A percentile compares a stretch with the other conserved stretches of the same genome.
Evolutionary conservation across 2,329 filamentous ascomycete species (phyloP).

Genomic region (Diaporthe capsici): DNA sequence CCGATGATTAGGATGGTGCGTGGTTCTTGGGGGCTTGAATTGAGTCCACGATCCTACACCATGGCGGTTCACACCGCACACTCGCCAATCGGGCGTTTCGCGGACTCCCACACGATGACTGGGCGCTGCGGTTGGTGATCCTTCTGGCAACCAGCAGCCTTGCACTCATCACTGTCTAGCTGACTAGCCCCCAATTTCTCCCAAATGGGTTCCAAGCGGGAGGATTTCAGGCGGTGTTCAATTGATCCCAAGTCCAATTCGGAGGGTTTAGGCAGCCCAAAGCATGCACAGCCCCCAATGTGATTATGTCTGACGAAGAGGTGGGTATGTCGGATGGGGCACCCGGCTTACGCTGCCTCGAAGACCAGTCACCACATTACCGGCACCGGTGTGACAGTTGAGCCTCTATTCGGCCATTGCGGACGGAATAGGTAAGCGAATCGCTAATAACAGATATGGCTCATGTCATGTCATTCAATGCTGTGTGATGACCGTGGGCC

Average conservation of each 20-base stretch:
- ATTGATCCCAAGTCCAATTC: conserved; percentile 16
- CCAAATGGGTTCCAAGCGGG: background rate
- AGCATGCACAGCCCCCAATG: conserved; percentile 18
- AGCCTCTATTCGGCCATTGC: background rate
- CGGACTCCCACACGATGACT: background rate
- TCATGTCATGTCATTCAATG: conserved; percentile 19
- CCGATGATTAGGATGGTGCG: background rate
- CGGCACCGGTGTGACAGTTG: conserved; percentile 3
- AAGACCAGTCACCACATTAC: background rate
- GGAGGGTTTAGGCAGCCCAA: conserved; percentile 15
- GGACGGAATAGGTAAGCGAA: background rate
- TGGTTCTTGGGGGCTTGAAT: background rate
- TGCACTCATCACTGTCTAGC: background rate
- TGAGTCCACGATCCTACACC: conserved; percentile 25
- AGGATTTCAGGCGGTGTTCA: conserved; percentile 7
- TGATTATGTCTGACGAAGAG: conserved; percentile 16
- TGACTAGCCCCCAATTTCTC: background rate
- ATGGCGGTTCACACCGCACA: background rate
- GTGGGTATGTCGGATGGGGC: conserved; percentile 9
- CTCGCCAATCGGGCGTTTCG: conserved; percentile 20
- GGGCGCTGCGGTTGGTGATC: conserved; percentile 27
- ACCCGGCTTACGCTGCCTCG: conserved; percentile 23
- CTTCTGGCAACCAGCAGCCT: background rate
- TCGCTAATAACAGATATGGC: background rate
- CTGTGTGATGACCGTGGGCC: background rate